phyloP scores from a whole-genome alignment of 1,284 basidiomycete genomes.

The Coniferiporia sulphurascens region DNA sequence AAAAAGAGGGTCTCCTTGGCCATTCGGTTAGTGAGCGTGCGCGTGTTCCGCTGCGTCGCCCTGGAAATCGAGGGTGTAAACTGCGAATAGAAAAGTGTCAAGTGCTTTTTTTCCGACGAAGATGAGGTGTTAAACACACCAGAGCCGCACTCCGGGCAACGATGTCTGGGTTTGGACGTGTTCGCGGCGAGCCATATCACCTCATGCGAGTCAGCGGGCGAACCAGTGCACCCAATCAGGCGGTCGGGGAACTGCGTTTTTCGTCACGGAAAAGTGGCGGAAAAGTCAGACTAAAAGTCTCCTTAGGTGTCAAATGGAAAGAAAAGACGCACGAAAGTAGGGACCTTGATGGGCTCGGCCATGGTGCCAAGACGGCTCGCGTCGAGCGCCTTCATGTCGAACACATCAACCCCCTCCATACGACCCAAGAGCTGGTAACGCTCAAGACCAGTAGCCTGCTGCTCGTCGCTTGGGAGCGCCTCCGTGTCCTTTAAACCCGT shows the following conservation, averaged over 20 bases:
- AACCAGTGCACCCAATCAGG: slow-evolving; percentile 87
- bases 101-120: neutral
- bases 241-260: slow-evolving; percentile 65
- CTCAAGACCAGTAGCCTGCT: slow-evolving; percentile 95
- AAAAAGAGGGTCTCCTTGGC: neutral
- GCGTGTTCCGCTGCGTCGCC: slow-evolving; percentile 12
- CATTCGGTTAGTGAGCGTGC: slow-evolving; percentile 14
- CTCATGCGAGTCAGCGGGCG: slow-evolving; percentile 89
- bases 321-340: slow-evolving; percentile 69
- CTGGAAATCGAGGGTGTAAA: slow-evolving; percentile 18
- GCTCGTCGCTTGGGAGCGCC: slow-evolving; percentile 72
- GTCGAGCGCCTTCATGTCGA: slow-evolving; percentile 86
- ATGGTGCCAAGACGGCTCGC: slow-evolving; percentile 86
- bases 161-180: slow-evolving; percentile 57
- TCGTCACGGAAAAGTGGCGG: slow-evolving; percentile 18
- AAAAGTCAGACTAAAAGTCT: neutral
- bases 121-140: slow-evolving; percentile 42
- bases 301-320: slow-evolving; percentile 10
- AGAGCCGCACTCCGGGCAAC: slow-evolving; percentile 90
- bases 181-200: slow-evolving; percentile 77
- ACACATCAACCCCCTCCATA: slow-evolving; percentile 85
- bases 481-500: slow-evolving; percentile 66
- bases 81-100: neutral
- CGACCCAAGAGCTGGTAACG: slow-evolving; percentile 90
- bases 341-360: slow-evolving; percentile 83